phyloP scores from a whole-genome alignment of 2,329 filamentous ascomycete genomes.

The Paraphaeosphaeria minitans region DNA sequence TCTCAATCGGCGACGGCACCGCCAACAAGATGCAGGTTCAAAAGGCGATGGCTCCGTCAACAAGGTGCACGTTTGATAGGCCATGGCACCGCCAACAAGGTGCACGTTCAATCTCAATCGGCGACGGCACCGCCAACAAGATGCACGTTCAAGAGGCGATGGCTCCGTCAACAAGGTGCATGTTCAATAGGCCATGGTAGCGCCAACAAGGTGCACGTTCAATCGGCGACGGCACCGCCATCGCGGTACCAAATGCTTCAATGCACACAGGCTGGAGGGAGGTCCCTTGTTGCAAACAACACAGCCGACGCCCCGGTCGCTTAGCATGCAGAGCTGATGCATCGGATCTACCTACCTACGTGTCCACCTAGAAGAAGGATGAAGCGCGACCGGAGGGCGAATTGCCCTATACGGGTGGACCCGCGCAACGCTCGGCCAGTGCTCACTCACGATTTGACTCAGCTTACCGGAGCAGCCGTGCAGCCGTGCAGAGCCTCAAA shows the following conservation, averaged over 20 bases:
- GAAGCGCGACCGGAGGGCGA: neutral
- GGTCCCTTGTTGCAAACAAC: neutral
- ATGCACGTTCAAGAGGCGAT: too few species aligned
- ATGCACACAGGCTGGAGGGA: neutral
- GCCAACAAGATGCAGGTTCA: too few species aligned
- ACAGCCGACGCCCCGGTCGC: constrained; percentile 5
- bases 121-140: too few species aligned
- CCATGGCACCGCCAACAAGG: too few species aligned
- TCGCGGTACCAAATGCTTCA: neutral
- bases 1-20: too few species aligned
- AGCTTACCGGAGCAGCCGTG: neutral
- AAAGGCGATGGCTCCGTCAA: too few species aligned
- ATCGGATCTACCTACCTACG: neutral
- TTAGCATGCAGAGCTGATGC: neutral
- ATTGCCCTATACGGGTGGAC: neutral
- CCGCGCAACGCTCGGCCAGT: neutral
- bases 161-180: too few species aligned
- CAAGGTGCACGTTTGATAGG: too few species aligned
- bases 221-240: neutral
- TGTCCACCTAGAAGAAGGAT: neutral
- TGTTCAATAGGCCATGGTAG: too few species aligned
- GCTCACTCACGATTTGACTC: neutral
- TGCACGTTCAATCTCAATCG: too few species aligned
- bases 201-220: neutral
- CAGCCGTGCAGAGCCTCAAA: constrained; percentile 4